These are phyloP conservation scores for Actinomucor elegans DNA, from an alignment of 371 early-diverging fungal species.

Conservation along the genomic window DNA sequence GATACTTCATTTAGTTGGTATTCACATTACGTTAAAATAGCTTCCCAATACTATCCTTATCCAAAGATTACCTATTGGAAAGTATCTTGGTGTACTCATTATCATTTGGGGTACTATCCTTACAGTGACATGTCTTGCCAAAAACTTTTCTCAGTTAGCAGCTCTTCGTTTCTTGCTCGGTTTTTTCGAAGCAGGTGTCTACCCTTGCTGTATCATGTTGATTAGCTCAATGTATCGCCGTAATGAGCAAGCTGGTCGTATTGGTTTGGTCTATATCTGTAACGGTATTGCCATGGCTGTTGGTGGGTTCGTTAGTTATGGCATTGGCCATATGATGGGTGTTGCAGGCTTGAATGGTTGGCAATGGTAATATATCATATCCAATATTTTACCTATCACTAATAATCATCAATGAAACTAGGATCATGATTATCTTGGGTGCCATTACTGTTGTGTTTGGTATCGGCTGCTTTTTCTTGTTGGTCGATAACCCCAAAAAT, in stretches of 20 bases:
- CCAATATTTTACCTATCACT: no score
- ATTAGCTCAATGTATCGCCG: constrained; percentile 39
- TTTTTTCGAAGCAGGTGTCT: constrained; percentile 29
- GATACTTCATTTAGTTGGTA: no score
- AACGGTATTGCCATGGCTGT: constrained; percentile 54
- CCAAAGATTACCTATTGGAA: constrained; percentile 31
- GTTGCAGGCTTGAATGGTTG: constrained; percentile 44
- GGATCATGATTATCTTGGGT: constrained; percentile 44
- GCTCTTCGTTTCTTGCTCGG: constrained; percentile 40
- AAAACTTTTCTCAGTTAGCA: constrained; percentile 34
- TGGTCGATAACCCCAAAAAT: constrained; percentile 36
- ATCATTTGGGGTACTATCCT: constrained; percentile 37
- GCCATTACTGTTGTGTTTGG: constrained; percentile 24
- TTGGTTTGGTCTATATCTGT: constrained; percentile 42
- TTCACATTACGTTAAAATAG: no score
- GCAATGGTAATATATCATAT: no score
- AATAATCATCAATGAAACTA: no score
- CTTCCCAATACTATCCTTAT: constrained; percentile 40
- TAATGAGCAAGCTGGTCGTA: constrained; percentile 37
- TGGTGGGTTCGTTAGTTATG: constrained; percentile 65
- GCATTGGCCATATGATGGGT: constrained; percentile 50
- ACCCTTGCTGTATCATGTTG: constrained; percentile 30
- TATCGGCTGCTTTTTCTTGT: constrained; percentile 27
- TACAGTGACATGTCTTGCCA: constrained; percentile 20
- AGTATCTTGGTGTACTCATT: constrained; percentile 37